These are phyloP conservation scores for Saitozyma sp. DNA, from an alignment of 768 basidiomycete genomes.

Conservation along the genomic window DNA sequence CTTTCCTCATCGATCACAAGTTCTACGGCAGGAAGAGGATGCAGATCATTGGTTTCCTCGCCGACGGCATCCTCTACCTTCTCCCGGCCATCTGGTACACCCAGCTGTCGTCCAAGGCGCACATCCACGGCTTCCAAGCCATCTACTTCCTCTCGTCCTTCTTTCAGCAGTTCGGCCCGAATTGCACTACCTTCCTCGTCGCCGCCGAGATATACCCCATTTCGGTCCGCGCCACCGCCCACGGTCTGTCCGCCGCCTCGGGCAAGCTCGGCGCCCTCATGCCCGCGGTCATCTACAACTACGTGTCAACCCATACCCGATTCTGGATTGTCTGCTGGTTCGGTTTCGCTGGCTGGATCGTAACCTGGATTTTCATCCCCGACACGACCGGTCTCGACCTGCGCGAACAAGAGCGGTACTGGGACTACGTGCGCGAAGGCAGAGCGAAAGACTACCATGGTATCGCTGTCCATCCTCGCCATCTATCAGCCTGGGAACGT, in stretches of 20 bases:
- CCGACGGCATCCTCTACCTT: slow-evolving; percentile 22
- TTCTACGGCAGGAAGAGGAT: too few relatives aligned
- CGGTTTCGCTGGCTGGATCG: slow-evolving; percentile 46
- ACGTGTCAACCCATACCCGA: slow-evolving; percentile 43
- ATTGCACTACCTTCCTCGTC: slow-evolving; percentile 54
- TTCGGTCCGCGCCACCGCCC: too few relatives aligned
- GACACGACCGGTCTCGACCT: slow-evolving; percentile 56
- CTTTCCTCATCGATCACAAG: slow-evolving; percentile 55
- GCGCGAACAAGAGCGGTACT: too few relatives aligned
- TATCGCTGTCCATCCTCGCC: slow-evolving; percentile 54
- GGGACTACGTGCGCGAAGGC: slow-evolving; percentile 52
- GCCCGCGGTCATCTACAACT: slow-evolving; percentile 55
- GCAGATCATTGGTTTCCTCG: slow-evolving; percentile 53
- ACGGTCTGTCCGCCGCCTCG: too few relatives aligned
- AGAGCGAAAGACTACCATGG: slow-evolving; percentile 53
- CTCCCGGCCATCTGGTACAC: slow-evolving; percentile 46
- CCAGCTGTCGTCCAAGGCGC: slow-evolving; percentile 33
- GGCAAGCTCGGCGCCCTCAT: too few relatives aligned
- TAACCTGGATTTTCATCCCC: slow-evolving; percentile 48
- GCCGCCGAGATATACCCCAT: slow-evolving; percentile 56
- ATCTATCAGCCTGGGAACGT: slow-evolving; percentile 51
- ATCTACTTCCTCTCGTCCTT: slow-evolving; percentile 51
- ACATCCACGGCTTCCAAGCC: slow-evolving; percentile 52
- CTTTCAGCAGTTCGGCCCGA: slow-evolving; percentile 53
- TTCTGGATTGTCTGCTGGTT: too few relatives aligned